Conservation (phyloP, 495 filamentous ascomycete genomes). For the Aspergillus affinis region DNA sequence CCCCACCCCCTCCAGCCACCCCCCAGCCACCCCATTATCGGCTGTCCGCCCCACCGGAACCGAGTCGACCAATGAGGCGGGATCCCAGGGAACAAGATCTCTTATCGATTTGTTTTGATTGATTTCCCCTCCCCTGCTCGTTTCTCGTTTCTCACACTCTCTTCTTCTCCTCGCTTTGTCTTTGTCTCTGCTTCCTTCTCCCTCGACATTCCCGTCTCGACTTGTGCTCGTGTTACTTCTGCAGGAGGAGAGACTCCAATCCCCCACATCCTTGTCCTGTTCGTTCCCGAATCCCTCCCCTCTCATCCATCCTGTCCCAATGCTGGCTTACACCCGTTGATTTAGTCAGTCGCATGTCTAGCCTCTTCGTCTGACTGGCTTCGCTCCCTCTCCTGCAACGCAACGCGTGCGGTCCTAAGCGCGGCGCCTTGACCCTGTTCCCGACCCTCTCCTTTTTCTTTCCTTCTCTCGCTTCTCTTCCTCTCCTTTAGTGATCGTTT, state of each 20-base stretch:
- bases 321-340: background rate
- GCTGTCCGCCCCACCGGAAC: no score
- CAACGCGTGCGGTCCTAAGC: background rate
- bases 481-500: background rate
- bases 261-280: background rate
- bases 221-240: background rate
- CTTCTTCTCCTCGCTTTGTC: no score
- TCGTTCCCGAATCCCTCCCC: background rate
- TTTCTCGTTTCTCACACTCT: background rate
- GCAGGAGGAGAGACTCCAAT: background rate
- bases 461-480: slow-evolving; percentile 16
- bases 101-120: background rate
- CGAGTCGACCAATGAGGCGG: no score
- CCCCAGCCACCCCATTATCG: background rate
- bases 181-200: background rate
- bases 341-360: background rate
- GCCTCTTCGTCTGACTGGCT: background rate
- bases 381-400: background rate
- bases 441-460: slow-evolving; percentile 19
- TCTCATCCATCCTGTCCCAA: background rate
- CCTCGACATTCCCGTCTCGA: background rate
- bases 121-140: background rate
- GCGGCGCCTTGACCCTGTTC: background rate
- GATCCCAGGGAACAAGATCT: no score
- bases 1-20: background rate